Evolutionary conservation across 345 rosid species (phyloP), one percentile per base, ranked within the genome.

Genomic region (Hibiscus mutabilis): DNA sequence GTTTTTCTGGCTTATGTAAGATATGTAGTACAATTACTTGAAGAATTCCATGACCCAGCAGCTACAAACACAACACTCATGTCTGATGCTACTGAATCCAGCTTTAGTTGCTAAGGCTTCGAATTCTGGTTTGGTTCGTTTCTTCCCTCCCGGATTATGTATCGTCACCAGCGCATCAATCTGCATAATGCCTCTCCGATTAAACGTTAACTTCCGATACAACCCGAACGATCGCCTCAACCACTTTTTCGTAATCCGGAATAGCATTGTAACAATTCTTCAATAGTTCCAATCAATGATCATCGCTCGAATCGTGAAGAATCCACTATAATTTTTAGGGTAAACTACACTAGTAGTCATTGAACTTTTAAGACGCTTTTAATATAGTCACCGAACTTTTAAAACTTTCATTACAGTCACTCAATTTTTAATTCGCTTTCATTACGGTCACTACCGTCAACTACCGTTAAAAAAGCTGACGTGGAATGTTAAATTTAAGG

Each of bases 231-330:
- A 72, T 9, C 2, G 21, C 15, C 1, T 72, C 75, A 8, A 49
- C 7, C 19, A 84, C 83, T 66, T 84, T 84, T 46, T 84, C 86
- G 6, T 80, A 75, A 0, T 25, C 27, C 0, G 84, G 84, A 4
- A 82, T 60, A 5, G 59, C 46, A 6, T 71, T 4, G 16, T 71
- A 60, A 47, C 74, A 71, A 27, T 60, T 71, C 70, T 79, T 82
- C 79, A 84, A 57, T 1, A 84, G 60, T 18, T 75, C 80, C 40
- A 78, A 10, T 69, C 84, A 80, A 29, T 82, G 83, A 0, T 73
- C 81, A 14, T 82, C 88, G 24, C 77, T 79, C 88, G 84, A 82
- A 19, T 84, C 81, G 16, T 84, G 88, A 12, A 82, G 77, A 47
- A 82, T 80, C 86, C 81, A 82, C 84, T 82, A 18, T 2, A 77